Evolutionary conservation across 345 rosid genomes (phyloP), one percentile per base, ranked within the genome.

Genomic region (Lepidium africanum): DNA sequence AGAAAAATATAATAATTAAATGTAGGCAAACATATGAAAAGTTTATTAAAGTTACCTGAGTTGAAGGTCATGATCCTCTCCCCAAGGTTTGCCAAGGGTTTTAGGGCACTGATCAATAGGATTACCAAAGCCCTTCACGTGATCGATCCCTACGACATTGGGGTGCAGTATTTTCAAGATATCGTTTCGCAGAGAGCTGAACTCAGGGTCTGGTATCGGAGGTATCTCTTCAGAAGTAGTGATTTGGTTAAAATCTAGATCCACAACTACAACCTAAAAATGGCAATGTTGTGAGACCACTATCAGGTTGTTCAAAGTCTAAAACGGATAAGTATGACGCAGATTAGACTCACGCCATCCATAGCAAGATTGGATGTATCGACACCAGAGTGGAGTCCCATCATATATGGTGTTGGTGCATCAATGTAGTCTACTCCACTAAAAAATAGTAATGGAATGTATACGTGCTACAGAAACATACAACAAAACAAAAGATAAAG

Each of bases 341-440:
- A 55, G 23, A 69, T 55, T 38, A 69, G 65, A 85, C 97, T 89
- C 86, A 91, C 99, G 79, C 99, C 99, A 54, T 91, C 99, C 93
- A 91, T 91, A n/a, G 70, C 77, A 76, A 91, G 94, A 76, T 78
- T 47, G 38, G 90, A 86, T 39, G 92, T 89, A 82, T 91, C 97
- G 64, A 91, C 99, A 50, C 78, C 84, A 43, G 97, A 95, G 83
- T 95, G 96, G 71, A 95, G 97, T 77, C 99, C 99, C 96, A 91
- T 95, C 97, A 95, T 91, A 77, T 95, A 95, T 45, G 99, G 99
- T 39, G 96, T 91, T 54, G 99, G 97, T 66, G 97, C 99, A 73
- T 94, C 99, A 80, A 94, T 91, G 77, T 95, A 91, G 84, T 95
- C 97, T 15, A 91, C 99, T 86, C 99, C 99, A 89, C 96, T 91